A percentile compares a stretch with the other conserved stretches of the same genome.
These are phyloP conservation scores for Loxodes magnus DNA, from an alignment of 73 alveolate species.

Conservation along the genomic window DNA sequence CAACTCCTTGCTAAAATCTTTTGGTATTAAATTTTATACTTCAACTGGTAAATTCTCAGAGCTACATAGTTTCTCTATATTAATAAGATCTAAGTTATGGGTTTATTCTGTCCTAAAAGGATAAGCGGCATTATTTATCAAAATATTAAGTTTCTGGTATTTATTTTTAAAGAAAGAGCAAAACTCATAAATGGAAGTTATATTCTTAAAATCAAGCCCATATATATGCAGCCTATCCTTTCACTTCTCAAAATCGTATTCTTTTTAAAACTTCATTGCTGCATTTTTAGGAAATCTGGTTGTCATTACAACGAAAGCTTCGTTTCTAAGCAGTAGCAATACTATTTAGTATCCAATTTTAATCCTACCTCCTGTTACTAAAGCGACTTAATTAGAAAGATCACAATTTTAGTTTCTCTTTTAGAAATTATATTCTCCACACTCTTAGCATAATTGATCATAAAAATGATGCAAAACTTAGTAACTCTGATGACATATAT, in stretches of 20 bases:
- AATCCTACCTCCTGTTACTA: slow-evolving; percentile 83
- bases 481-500: neutral
- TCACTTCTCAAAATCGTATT: slow-evolving; percentile 58
- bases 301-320: slow-evolving; percentile 55
- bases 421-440: slow-evolving; percentile 63
- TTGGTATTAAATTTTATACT: too few relatives aligned
- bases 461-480: slow-evolving; percentile 4
- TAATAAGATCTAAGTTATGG: neutral
- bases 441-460: slow-evolving; percentile 41
- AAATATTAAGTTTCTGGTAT: slow-evolving; percentile 27
- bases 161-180: slow-evolving; percentile 27
- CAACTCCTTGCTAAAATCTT: too few relatives aligned
- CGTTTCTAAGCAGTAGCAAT: slow-evolving; percentile 57
- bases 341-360: slow-evolving; percentile 74
- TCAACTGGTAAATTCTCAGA: too few relatives aligned
- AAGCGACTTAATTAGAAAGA: slow-evolving; percentile 63
- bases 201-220: slow-evolving; percentile 33
- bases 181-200: slow-evolving; percentile 30
- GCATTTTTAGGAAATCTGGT: slow-evolving; percentile 83
- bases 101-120: slow-evolving; percentile 39
- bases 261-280: slow-evolving; percentile 43
- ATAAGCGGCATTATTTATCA: slow-evolving; percentile 68
- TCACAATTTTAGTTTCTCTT: slow-evolving; percentile 58
- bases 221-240: slow-evolving; percentile 54
- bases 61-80: slow-evolving; percentile 4